phyloP scores from a whole-genome alignment of 2,329 filamentous ascomycete genomes.

The Neopestalotiopsis rosae region DNA sequence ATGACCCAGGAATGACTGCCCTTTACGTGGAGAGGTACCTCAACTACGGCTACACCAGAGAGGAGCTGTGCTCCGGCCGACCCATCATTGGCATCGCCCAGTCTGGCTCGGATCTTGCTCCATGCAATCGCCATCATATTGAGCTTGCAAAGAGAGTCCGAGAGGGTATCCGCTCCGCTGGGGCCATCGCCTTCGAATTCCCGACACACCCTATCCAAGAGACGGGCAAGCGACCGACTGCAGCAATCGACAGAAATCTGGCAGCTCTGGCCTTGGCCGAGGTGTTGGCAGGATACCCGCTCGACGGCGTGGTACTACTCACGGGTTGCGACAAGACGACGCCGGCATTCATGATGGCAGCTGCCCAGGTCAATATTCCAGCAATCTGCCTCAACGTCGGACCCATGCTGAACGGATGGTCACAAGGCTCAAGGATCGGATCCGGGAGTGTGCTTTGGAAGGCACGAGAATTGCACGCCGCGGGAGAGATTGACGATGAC shows the following conservation, averaged over 20 bases:
- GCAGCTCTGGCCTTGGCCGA: conserved; percentile 54
- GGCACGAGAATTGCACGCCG: conserved; percentile 51
- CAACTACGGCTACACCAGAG: conserved; percentile 53
- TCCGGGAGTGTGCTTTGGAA: conserved; percentile 54
- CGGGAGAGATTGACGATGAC: conserved; percentile 50
- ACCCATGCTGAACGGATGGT: conserved; percentile 57
- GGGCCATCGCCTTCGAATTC: conserved; percentile 56
- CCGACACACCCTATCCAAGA: conserved; percentile 59
- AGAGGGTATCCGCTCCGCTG: conserved; percentile 53
- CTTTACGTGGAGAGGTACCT: conserved; percentile 56
- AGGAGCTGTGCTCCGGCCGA: conserved; percentile 54
- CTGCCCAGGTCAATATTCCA: conserved; percentile 56
- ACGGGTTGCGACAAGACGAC: conserved; percentile 60
- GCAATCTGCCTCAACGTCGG: conserved; percentile 57
- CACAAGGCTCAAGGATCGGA: conserved; percentile 45
- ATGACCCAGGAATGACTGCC: conserved; percentile 48
- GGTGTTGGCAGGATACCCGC: conserved; percentile 51
- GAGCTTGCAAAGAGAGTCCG: conserved; percentile 54
- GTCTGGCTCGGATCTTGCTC: conserved; percentile 54
- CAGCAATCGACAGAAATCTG: conserved; percentile 54
- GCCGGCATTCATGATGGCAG: conserved; percentile 56
- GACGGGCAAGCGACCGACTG: conserved; percentile 50
- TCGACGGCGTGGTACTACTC: conserved; percentile 56
- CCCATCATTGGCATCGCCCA: conserved; percentile 59
- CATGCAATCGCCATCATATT: conserved; percentile 56